Evolutionary conservation across 2,329 filamentous ascomycete genomes (phyloP).

Genomic region (Pyrenochaeta sp.): DNA sequence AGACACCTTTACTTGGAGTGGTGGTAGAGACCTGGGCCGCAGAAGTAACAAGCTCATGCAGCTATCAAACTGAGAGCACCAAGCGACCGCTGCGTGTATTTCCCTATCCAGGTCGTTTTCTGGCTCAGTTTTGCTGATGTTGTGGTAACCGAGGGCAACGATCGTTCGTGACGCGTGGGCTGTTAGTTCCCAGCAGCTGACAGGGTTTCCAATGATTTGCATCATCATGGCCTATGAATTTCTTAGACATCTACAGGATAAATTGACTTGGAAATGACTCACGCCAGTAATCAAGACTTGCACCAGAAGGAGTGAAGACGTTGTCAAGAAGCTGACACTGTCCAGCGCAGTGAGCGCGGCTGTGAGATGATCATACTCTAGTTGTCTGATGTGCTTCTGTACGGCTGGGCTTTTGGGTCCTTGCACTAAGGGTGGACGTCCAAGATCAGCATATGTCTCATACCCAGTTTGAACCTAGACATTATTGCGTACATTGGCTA

Average conservation of each 20-base stretch:
- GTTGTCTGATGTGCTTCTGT: conserved; percentile 35
- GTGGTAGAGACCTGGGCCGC: conserved; percentile 40
- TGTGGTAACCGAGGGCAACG: conserved; percentile 44
- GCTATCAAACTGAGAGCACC: conserved; percentile 44
- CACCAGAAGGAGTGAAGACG: conserved; percentile 38
- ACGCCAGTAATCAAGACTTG: conserved; percentile 44
- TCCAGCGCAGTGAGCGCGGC: conserved; percentile 43
- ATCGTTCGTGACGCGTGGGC: conserved; percentile 43
- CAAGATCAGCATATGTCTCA: not conserved
- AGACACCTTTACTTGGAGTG: conserved; percentile 32
- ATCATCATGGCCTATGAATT: conserved; percentile 38
- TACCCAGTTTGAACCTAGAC: not conserved
- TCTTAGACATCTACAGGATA: not conserved
- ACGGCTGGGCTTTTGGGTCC: conserved; percentile 32
- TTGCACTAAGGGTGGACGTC: conserved; percentile 12
- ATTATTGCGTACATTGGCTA: conserved; percentile 14
- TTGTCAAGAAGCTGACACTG: conserved; percentile 36
- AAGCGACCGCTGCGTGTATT: conserved; percentile 38
- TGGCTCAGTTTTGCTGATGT: conserved; percentile 20
- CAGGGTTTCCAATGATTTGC: conserved; percentile 46
- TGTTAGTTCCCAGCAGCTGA: conserved; percentile 42
- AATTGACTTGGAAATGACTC: conserved; percentile 4
- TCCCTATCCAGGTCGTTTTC: conserved; percentile 34
- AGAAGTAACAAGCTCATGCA: conserved; percentile 41
- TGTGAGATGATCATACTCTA: conserved; percentile 38